Evolutionary conservation across 768 basidiomycete genomes (phyloP), one percentile per base, ranked within the genome.

Genomic region (Artomyces pyxidatus): DNA sequence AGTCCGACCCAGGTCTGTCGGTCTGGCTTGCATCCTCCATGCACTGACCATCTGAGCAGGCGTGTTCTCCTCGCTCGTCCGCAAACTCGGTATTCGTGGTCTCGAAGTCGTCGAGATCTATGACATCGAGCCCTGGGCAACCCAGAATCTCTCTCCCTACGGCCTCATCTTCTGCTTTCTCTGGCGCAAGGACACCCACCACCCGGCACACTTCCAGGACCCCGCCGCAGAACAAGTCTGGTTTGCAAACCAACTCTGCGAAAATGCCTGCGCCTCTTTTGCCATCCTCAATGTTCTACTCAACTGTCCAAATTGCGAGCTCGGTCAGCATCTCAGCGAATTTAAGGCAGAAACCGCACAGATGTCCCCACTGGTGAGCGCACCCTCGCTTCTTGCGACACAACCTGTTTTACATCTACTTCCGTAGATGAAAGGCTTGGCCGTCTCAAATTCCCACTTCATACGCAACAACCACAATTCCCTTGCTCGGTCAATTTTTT

Each of bases 181-280:
- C 49, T 81, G 78, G 75, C 64, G 61, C 16, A 74, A 75, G 52
- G 77, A 78, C 55, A 44, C 63, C 4, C 72, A 75, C 58, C 65
- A 70, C 26, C 61, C 71, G 5, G 59, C 42, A 22, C 53, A 58
- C 4, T 50, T 59, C 26, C 51, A 72, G 25, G 76, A 80, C 58
- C 72, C 78, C 3, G 73, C 75, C 9, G 73, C 79, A 2, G 73
- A 76, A 50, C 67, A 63, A 22, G 73, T 83, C 8, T 84, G 81
- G 81, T 84, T 81, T 54, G 80, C 81, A 9, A 80, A 83, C 61
- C 81, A 84, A 60, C 70, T 84, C 22, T 78, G 74, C 62, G 74
- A 78, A 55, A 79, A 83, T 56, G 78, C 81, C 4, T 83, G 81
- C 58, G 80, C 79, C 7, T 78, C 80, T 0, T 77, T 74, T 55